phyloP scores from a whole-genome alignment of 345 rosid genomes.

The Hevea brasiliensis region DNA sequence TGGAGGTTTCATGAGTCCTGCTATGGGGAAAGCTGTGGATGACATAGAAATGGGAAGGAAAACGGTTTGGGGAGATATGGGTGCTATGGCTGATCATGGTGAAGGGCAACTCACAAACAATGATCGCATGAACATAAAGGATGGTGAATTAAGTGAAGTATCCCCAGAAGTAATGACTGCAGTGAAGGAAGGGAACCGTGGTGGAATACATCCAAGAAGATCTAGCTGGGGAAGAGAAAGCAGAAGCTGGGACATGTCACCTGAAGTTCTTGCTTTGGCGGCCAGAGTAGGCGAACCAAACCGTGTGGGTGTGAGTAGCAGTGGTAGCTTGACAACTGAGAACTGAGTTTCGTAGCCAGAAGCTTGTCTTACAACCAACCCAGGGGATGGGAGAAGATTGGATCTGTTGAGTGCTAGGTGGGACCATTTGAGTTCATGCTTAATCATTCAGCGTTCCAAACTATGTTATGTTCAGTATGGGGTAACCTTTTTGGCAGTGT shows the following conservation, averaged over 20 bases:
- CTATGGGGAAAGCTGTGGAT: constrained; percentile 83
- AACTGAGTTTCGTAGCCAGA: constrained; percentile 44
- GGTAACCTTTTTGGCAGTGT: constrained; percentile 25
- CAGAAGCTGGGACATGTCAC: constrained; percentile 79
- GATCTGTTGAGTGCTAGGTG: constrained; percentile 15
- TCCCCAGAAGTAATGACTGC: constrained; percentile 69
- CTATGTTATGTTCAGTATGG: constrained; percentile 11
- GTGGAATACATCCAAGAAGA: constrained; percentile 70
- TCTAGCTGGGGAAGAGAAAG: constrained; percentile 80
- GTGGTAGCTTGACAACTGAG: constrained; percentile 58
- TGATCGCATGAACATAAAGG: constrained; percentile 67
- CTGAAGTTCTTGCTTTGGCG: constrained; percentile 87
- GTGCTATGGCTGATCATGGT: constrained; percentile 60
- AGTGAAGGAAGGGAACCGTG: constrained; percentile 67
- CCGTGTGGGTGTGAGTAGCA: constrained; percentile 56
- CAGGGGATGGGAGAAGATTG: constrained; percentile 25
- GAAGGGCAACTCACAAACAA: constrained; percentile 59
- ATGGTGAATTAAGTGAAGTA: constrained; percentile 69
- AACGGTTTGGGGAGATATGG: constrained; percentile 87
- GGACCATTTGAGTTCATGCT: constrained; percentile 8
- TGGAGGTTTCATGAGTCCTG: constrained; percentile 92
- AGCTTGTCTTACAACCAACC: constrained; percentile 13
- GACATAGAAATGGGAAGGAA: constrained; percentile 98
- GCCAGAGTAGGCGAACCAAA: constrained; percentile 83
- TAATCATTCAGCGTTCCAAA: too few relatives aligned